phyloP scores from a whole-genome alignment of 2,329 filamentous ascomycete species.

The Stachybotrys echinatus region DNA sequence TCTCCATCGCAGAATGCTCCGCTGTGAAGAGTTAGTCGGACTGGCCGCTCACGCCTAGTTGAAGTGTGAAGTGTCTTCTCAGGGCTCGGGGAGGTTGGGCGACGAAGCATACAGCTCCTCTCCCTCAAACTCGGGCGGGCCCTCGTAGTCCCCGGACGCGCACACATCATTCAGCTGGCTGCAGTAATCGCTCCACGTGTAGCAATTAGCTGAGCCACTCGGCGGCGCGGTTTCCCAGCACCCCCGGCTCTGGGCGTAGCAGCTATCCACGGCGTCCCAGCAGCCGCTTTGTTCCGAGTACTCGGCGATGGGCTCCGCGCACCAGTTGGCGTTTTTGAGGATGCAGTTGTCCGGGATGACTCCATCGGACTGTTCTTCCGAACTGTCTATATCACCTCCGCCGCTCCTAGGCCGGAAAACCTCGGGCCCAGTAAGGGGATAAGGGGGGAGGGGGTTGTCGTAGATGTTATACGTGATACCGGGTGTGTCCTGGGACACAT shows the following conservation, averaged over 20 bases:
- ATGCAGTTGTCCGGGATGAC: constrained; percentile 51
- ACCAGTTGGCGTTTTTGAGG: constrained; percentile 69
- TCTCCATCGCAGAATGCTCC: too few species aligned
- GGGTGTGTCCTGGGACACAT: constrained; percentile 48
- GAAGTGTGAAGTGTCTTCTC: too few species aligned
- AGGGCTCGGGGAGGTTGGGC: neutral
- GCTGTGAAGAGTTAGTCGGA: too few species aligned
- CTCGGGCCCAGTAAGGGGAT: constrained; percentile 50
- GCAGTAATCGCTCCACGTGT: constrained; percentile 60
- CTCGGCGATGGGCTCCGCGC: constrained; percentile 52
- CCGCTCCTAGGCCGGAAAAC: constrained; percentile 38
- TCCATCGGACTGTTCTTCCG: constrained; percentile 32
- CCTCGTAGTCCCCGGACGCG: constrained; percentile 33
- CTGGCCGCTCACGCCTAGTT: too few species aligned
- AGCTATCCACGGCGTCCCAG: constrained; percentile 50
- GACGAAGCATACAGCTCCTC: constrained; percentile 21
- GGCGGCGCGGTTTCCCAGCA: constrained; percentile 57
- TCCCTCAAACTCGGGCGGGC: constrained; percentile 40
- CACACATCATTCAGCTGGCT: constrained; percentile 38
- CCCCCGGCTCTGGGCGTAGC: constrained; percentile 52
- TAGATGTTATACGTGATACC: constrained; percentile 64
- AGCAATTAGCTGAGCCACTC: constrained; percentile 55
- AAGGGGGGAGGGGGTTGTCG: constrained; percentile 34
- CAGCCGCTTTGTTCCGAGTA: constrained; percentile 54
- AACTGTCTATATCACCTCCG: constrained; percentile 9